Percentiles rank a stretch among this genome's conserved stretches.
Evolutionary conservation across 2,329 filamentous ascomycete genomes (phyloP).

Genomic region (Diaporthe vexans): DNA sequence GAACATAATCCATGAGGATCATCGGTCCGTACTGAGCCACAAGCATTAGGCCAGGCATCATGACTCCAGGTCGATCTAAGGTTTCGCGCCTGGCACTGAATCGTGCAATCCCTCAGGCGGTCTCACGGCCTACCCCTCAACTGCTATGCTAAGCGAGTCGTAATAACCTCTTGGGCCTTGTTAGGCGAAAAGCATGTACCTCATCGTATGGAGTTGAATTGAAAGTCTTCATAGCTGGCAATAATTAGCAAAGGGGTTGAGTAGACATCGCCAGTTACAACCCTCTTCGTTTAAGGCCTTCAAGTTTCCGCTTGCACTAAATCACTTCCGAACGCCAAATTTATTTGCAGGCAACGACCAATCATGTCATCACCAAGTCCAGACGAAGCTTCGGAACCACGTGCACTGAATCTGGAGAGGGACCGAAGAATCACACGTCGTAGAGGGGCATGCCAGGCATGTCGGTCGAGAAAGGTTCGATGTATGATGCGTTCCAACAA

Average conservation of each 20-base stretch:
- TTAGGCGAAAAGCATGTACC: neutral
- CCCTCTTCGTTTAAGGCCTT: neutral
- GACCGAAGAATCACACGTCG: neutral
- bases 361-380: neutral
- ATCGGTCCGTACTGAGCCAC: neutral
- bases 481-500: neutral
- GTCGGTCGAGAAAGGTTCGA: conserved; percentile 2
- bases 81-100: neutral
- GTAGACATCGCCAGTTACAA: neutral
- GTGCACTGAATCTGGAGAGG: neutral
- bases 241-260: neutral
- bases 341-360: neutral
- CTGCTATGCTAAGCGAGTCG: neutral
- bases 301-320: neutral
- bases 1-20: neutral
- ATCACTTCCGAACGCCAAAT: neutral
- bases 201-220: neutral
- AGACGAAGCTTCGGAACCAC: neutral
- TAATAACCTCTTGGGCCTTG: neutral
- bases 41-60: neutral
- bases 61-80: neutral
- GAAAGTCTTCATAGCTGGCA: neutral
- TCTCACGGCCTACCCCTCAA: neutral
- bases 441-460: neutral
- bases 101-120: neutral